phyloP scores from a whole-genome alignment of 345 rosid genomes.

The Corchorus olitorius region DNA sequence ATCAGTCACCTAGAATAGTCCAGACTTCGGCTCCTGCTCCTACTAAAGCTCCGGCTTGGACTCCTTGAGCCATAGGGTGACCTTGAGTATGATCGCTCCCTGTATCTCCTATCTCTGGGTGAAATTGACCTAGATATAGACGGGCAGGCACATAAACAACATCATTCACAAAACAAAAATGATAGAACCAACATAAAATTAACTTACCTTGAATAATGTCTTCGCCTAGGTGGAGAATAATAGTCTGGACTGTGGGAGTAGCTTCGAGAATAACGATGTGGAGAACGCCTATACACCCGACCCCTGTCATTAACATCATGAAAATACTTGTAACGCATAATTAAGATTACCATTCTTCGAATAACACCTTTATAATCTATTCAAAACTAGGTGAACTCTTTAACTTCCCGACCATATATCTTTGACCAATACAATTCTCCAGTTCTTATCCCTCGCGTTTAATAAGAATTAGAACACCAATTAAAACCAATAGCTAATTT shows the following conservation, averaged over 20 bases:
- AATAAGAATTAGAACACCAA: background rate
- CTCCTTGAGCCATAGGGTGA: slow-evolving; percentile 57
- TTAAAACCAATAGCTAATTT: background rate
- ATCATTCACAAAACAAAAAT: background rate
- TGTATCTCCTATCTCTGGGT: slow-evolving; percentile 48
- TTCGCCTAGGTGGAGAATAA: slow-evolving; percentile 42
- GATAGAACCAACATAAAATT: background rate
- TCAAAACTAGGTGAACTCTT: background rate
- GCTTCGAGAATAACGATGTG: slow-evolving; percentile 44
- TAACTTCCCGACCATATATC: background rate
- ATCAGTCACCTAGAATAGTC: slow-evolving; percentile 40
- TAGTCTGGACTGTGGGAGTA: slow-evolving; percentile 53
- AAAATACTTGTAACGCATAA: background rate
- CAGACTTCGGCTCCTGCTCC: slow-evolving; percentile 37
- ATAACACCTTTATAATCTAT: background rate
- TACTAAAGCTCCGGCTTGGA: slow-evolving; percentile 38
- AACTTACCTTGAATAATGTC: slow-evolving; percentile 47
- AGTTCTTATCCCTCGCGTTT: background rate
- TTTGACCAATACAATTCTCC: background rate
- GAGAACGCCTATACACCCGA: slow-evolving; percentile 49
- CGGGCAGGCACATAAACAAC: background rate
- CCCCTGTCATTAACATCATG: slow-evolving; percentile 36
- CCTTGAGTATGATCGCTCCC: slow-evolving; percentile 51
- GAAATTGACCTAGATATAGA: slow-evolving; percentile 57
- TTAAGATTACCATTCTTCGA: background rate